Percentiles rank a stretch among this genome's conserved stretches.
Evolutionary conservation across 2,329 filamentous ascomycete genomes (phyloP).

Genomic region (Akanthomyces lecanii): DNA sequence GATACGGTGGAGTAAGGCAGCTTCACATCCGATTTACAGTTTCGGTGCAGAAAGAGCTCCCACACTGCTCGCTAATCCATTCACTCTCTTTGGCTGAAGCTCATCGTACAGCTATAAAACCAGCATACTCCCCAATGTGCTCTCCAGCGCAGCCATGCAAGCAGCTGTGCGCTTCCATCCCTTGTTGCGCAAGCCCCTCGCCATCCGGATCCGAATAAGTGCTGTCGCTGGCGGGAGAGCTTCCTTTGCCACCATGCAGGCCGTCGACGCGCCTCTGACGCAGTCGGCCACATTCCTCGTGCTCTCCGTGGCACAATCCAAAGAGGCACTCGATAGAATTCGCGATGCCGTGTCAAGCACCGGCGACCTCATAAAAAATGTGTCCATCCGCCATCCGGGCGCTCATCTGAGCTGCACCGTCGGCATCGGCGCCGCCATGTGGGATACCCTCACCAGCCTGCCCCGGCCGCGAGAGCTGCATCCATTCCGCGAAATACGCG

Average conservation of each 20-base stretch:
- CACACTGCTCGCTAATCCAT: background rate
- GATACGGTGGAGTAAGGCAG: background rate
- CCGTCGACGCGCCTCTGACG: constrained; percentile 49
- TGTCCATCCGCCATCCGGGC: constrained; percentile 47
- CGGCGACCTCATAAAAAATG: constrained; percentile 46
- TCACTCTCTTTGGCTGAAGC: background rate
- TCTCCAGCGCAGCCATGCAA: background rate
- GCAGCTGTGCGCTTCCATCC: background rate
- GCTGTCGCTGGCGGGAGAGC: background rate
- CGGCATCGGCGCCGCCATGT: constrained; percentile 49
- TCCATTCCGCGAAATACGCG: constrained; percentile 44
- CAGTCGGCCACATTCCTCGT: constrained; percentile 51
- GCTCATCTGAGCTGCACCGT: constrained; percentile 47
- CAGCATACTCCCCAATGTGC: background rate
- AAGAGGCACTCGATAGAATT: constrained; percentile 36
- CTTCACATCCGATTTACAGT: background rate
- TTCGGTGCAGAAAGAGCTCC: background rate
- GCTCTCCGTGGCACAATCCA: constrained; percentile 35
- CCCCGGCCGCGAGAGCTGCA: constrained; percentile 49
- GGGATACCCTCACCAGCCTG: constrained; percentile 42
- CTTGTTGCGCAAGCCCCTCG: background rate
- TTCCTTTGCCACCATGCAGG: constrained; percentile 25
- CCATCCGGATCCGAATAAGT: background rate
- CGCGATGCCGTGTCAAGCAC: constrained; percentile 42
- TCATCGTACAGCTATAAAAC: background rate